Conservation (phyloP, 352 stramenopile species). For the Phytopythium litorale region DNA sequence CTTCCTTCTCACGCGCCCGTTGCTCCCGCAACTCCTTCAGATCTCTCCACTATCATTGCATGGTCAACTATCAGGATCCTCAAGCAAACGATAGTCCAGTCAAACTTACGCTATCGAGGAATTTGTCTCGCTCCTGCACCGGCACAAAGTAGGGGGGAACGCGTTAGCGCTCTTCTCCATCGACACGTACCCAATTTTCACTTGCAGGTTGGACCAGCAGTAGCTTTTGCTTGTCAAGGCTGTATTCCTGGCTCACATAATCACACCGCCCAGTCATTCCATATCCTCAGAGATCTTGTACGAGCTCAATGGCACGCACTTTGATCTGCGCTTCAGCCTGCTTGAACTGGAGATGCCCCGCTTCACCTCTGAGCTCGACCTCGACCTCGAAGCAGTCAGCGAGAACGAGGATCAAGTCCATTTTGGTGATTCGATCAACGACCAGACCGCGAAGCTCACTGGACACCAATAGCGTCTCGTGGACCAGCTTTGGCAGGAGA, state of each 20-base stretch:
- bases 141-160: background rate
- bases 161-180: background rate
- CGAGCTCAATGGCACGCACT: slow-evolving; percentile 10
- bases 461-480: slow-evolving; percentile 68
- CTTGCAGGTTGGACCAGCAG: slow-evolving; percentile 26
- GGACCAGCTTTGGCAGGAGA: slow-evolving; percentile 68
- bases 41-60: slow-evolving; percentile 39
- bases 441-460: slow-evolving; percentile 64
- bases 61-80: background rate
- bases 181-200: background rate
- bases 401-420: slow-evolving; percentile 78
- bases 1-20: slow-evolving; percentile 23
- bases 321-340: slow-evolving; percentile 37
- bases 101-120: slow-evolving; percentile 25
- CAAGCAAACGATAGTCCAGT: background rate
- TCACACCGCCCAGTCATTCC: background rate
- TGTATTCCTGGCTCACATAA: slow-evolving; percentile 19
- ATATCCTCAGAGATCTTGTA: background rate
- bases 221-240: slow-evolving; percentile 20
- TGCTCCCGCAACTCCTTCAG: slow-evolving; percentile 32
- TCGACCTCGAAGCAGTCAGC: slow-evolving; percentile 87
- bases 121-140: slow-evolving; percentile 33
- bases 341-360: slow-evolving; percentile 41
- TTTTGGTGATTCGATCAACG: slow-evolving; percentile 80
- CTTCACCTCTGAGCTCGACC: slow-evolving; percentile 38